Conservation (phyloP, 306 rosid genomes). For the Cicer bijugum region DNA sequence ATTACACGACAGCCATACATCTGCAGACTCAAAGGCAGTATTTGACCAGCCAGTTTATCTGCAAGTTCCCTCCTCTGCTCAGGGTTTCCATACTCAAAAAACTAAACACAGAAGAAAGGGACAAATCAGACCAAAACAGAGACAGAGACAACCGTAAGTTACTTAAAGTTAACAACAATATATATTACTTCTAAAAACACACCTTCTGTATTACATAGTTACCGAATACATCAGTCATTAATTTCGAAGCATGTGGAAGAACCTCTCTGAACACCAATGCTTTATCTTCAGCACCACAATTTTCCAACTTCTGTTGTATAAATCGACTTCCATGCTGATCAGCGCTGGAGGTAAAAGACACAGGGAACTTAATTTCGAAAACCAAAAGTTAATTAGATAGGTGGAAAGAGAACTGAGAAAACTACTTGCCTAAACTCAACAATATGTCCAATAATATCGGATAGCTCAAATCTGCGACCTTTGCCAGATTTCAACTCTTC, state of each 20-base stretch:
- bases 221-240: constrained; percentile 66
- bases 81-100: constrained; percentile 60
- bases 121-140: constrained; percentile 20
- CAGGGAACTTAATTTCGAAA: constrained; percentile 39
- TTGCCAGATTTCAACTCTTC: constrained; percentile 64
- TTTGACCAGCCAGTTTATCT: constrained; percentile 52
- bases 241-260: constrained; percentile 56
- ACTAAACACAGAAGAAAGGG: constrained; percentile 43
- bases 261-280: constrained; percentile 60
- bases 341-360: constrained; percentile 51
- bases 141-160: constrained; percentile 11
- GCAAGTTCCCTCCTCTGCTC: constrained; percentile 58
- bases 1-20: constrained; percentile 68
- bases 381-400: constrained; percentile 26
- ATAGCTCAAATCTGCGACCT: constrained; percentile 63
- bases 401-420: constrained; percentile 21
- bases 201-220: constrained; percentile 65
- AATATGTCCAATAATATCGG: constrained; percentile 59
- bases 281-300: constrained; percentile 51
- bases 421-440: constrained; percentile 60
- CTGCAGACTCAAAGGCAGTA: constrained; percentile 61
- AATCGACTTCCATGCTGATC: constrained; percentile 70
- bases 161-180: constrained; percentile 20
- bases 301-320: constrained; percentile 65
- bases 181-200: constrained; percentile 17